Base-by-base conservation (phyloP, 2,329 filamentous ascomycete species). In the Thelonectria rubi region DNA sequence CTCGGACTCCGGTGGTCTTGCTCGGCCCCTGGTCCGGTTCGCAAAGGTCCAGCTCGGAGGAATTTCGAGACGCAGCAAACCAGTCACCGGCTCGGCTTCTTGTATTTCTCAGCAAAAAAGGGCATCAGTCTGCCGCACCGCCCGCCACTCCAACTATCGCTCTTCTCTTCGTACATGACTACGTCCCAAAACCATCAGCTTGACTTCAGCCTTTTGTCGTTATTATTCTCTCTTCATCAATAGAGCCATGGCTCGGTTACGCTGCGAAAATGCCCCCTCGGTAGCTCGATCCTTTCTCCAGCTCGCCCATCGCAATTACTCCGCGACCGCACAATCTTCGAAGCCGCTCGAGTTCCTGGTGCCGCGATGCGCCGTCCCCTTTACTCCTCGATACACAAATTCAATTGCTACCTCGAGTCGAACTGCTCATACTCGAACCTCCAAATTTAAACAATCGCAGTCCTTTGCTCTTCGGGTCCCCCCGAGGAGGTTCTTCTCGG, bases 241-340 rank as follows among this genome's bases (percentile, higher is more conserved):
- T 51, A 42, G 34, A 49, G 43, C 10, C 15, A 80, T 80, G 78
- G 61, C 70, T 15, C 64, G 72, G 24, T 43, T 77, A 62, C 74
- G 70, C 51, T 84, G 82, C 69, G 66, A 74, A 45, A 75, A 79
- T 55, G 70, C 78, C 63, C 68, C 77, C 11, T 77, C 78, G 7
- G 71, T 76, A 12, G 80, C 77, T 4, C 73, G 69, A 39, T 75
- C 76, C 3, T 82, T 82, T 63, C 62, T 82, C 30, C 78, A 79
- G 57, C 73, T 82, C 15, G 78, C 76, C 32, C 75, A 70, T 57
- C 74, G 77, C 46, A 75, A 71, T 53, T 77, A 73, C 43, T 62
- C 72, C n/a, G 67, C 71, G 5, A 20, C 71, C 57, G 58, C 70
- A 40, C 67, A 54, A 46, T 69, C 71, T 3, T 61, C 68, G 40